Evolutionary conservation across 495 filamentous ascomycete species (phyloP), one percentile per base, ranked within the genome.

Genomic region (Penicillium waksmanii): DNA sequence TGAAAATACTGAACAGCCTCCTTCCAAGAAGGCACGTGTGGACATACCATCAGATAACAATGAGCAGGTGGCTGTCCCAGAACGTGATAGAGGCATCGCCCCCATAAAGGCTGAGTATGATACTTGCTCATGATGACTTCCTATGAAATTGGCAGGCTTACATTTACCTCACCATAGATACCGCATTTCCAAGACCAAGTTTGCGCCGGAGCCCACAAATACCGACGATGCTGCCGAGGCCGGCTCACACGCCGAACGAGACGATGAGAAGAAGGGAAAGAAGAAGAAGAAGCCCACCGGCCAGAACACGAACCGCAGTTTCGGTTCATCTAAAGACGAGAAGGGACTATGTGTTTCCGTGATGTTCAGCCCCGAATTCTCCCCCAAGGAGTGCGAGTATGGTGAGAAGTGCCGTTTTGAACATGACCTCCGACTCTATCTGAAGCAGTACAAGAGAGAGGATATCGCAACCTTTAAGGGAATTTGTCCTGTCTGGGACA

Each of bases 261-360:
- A 76, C 35, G 65, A 66, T 36, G 63, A 61, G 17, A 57, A 62
- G 10, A 61, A 67, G 6, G 73, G 77, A 62, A 80, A 81, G 69
- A 87, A 85, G 61, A 85, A 86, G 68, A 88, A 87, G 67, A 88
- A 89, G 65, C 77, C 82, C 18, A 82, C 82, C 43, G 92, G 94
- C 27, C 95, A 97, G 71, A 98, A 98, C 68, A 93, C 85, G 60
- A 85, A 82, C 61, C 85, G 95, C 52, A 84, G 82, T n/a, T 98
- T 96, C 67, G 94, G 93, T 44, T 84, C 72, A 43, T 93, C 90
- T 17, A 82, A 84, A 44, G 95, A 98, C 71, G 84, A 82, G 11
- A 78, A 94, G 34, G 85, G 84, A 40, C 81, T 98, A 4, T 98
- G 95, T 74, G 82, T 84, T 51, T 91, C 83, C 36, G 78, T 89